These are phyloP conservation scores for Raddia guianensis DNA, from an alignment of 176 grass and related monocot species.

Conservation along the genomic window DNA sequence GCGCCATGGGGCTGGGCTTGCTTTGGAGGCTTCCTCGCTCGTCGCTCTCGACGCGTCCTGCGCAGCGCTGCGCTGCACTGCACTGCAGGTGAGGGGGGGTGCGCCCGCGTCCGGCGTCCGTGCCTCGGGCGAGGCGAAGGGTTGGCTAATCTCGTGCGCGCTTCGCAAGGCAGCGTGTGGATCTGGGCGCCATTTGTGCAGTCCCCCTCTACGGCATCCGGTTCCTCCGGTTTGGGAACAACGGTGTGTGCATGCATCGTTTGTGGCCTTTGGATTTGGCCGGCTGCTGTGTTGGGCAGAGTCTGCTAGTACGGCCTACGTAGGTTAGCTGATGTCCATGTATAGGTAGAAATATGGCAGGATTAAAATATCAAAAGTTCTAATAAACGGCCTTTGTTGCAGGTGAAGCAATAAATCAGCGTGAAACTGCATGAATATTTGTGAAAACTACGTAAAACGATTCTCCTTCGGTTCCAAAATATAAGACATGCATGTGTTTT, in stretches of 20 bases:
- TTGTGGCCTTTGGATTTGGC: neutral
- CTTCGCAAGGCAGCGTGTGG: slow-evolving; percentile 11
- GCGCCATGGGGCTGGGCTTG: slow-evolving; percentile 28
- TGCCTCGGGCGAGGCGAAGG: neutral
- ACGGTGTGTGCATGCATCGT: neutral
- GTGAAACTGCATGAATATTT: no score
- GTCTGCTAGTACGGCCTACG: neutral
- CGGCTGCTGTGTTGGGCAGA: neutral
- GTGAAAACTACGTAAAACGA: no score
- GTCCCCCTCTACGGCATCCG: neutral
- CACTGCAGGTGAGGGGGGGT: neutral
- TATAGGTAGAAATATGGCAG: no score
- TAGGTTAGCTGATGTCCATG: no score
- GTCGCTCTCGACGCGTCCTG: slow-evolving; percentile 30
- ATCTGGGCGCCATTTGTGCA: slow-evolving; percentile 10
- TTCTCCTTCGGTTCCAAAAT: no score
- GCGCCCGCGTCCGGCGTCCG: no score
- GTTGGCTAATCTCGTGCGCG: neutral
- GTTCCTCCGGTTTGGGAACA: neutral
- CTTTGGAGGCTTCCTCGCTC: slow-evolving; percentile 45
- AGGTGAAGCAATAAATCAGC: no score
- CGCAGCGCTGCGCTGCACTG: neutral
- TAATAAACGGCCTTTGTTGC: no score
- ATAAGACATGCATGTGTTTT: no score
- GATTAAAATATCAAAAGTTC: no score